Conservation (phyloP, 2,329 filamentous ascomycete species). For the Ploettnerulaceae sp. region DNA sequence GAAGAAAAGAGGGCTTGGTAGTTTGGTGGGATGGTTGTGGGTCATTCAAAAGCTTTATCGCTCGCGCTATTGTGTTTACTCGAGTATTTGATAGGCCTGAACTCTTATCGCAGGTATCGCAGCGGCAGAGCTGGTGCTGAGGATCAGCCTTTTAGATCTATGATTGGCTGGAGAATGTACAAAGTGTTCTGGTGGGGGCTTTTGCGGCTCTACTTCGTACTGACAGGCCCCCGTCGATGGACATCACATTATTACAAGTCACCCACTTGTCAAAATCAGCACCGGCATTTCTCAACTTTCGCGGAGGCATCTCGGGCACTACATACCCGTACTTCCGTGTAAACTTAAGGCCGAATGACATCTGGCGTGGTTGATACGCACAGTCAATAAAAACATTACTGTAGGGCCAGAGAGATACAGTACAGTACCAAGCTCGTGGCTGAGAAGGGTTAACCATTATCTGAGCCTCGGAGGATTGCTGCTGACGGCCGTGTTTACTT, state of each 20-base stretch:
- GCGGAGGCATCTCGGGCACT: constrained; percentile 12
- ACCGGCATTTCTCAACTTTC: background rate
- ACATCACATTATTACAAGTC: background rate
- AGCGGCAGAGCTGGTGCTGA: no score
- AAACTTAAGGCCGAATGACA: constrained; percentile 4
- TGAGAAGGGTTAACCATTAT: no score
- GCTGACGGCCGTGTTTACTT: no score
- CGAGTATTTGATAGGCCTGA: constrained; percentile 2
- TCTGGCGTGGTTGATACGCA: background rate
- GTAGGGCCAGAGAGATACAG: background rate
- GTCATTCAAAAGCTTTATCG: constrained; percentile 21
- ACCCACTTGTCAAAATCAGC: background rate
- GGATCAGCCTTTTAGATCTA: no score
- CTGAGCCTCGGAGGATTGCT: no score
- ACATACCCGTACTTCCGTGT: background rate
- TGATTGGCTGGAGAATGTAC: background rate
- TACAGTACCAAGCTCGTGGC: background rate
- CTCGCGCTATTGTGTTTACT: no score
- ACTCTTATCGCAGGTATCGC: no score
- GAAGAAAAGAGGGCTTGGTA: constrained; percentile 10
- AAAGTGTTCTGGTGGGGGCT: no score
- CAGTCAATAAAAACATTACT: background rate
- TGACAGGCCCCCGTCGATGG: no score
- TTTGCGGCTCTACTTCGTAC: no score
- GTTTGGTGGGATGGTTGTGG: no score